Evolutionary conservation across 495 filamentous ascomycete genomes (phyloP), one percentile per base, ranked within the genome.

Genomic region (Tuber magnatum): DNA sequence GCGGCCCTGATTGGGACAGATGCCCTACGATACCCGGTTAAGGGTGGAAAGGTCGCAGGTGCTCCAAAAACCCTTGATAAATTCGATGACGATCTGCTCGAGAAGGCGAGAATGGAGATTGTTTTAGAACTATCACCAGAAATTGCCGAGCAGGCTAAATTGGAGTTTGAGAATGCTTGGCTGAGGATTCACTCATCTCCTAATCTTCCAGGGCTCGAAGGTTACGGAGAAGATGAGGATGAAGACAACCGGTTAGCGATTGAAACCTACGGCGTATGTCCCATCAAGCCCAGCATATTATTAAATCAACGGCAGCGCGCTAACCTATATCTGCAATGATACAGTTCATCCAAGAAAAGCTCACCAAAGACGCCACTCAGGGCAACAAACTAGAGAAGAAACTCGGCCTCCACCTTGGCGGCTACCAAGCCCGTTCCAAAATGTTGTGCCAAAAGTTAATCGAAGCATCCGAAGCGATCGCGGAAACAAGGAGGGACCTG

Each of bases 361-460:
- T 97, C 70, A 86, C 90, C 73, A 87, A 86, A 7, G 90, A 89
- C 0, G 94, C 94, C 8, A 90, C 93, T 75, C 88, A 89, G 71
- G 92, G 91, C 70, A 93, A 92, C 80, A 95, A 93, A 83, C 85
- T 94, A 18, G 94, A 99, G 83, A 97, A 97, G 86, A 97, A 97
- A 85, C 88, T 99, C n/a, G 87, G 88, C 10, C 84, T 96, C 69
- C 90, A 94, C 77, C 89, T 94, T 0, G 94, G 94, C 41, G 95
- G 95, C 71, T 99, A 99, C 84, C 91, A 93, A 83, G 89, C 92
- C 77, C 92, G 95, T 42, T 90, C 92, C 32, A 93, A 93, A 81
- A 90, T 87, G 74, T 87, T 99, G 18, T 90, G 91, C 41, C 86
- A 88, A 75, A 97, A 97, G 85, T 92, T 94, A 73, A 81, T 87